Percentiles rank a stretch among this genome's conserved stretches.
Evolutionary conservation across 1,284 basidiomycete species (phyloP).

Genomic region (Inonotus obliquus): DNA sequence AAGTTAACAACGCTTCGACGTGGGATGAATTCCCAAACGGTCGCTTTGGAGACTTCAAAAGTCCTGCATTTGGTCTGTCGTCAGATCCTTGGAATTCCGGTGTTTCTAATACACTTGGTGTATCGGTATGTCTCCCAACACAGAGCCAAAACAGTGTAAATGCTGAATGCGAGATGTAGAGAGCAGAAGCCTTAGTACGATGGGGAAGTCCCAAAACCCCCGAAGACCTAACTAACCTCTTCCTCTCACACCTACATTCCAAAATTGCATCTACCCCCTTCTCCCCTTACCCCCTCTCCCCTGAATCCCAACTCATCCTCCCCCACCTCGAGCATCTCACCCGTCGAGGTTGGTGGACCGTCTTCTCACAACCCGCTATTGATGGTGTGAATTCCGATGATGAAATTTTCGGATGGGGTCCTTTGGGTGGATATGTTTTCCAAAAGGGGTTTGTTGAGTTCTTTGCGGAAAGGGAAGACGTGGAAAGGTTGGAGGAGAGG

Average conservation of each 20-base stretch:
- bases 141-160: background rate
- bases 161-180: slow-evolving; percentile 35
- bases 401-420: slow-evolving; percentile 88
- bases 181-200: slow-evolving; percentile 60
- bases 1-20: slow-evolving; percentile 66
- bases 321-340: slow-evolving; percentile 78
- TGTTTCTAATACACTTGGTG: slow-evolving; percentile 43
- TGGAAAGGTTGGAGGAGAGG: slow-evolving; percentile 58
- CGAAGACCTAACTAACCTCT: slow-evolving; percentile 75
- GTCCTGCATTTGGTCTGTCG: slow-evolving; percentile 87
- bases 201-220: slow-evolving; percentile 79
- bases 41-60: slow-evolving; percentile 96
- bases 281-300: slow-evolving; percentile 79
- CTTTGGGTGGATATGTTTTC: slow-evolving; percentile 87
- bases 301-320: slow-evolving; percentile 83
- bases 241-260: slow-evolving; percentile 75
- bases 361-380: slow-evolving; percentile 94
- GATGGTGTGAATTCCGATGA: slow-evolving; percentile 77
- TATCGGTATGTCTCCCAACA: slow-evolving; percentile 41
- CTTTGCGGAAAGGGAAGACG: slow-evolving; percentile 68
- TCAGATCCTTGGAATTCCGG: slow-evolving; percentile 51
- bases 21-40: slow-evolving; percentile 99
- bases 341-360: slow-evolving; percentile 84
- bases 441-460: slow-evolving; percentile 99
- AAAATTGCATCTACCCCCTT: slow-evolving; percentile 81